A percentile compares a stretch with the other conserved stretches of the same genome.
phyloP scores from a whole-genome alignment of 176 grass and related monocot species.

The Oryza longistaminata region DNA sequence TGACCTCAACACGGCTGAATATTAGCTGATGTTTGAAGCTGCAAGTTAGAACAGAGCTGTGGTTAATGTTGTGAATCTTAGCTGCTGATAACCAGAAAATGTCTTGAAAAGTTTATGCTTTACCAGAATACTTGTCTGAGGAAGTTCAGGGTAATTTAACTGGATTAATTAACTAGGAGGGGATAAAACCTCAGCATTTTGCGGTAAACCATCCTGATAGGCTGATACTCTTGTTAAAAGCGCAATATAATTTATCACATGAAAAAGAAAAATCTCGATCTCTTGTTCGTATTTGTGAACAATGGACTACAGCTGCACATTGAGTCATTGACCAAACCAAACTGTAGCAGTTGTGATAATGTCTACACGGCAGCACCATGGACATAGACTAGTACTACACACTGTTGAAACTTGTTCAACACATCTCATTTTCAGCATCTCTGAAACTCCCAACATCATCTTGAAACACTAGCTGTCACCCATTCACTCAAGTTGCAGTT shows the following conservation, averaged over 20 bases:
- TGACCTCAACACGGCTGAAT: no score
- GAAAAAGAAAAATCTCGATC: not conserved
- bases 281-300: not conserved
- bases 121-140: no score
- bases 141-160: no score
- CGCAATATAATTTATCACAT: not conserved
- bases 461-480: not conserved
- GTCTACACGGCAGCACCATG: slow-evolving; percentile 20
- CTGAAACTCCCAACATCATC: not conserved
- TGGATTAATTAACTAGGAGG: not conserved
- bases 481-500: not conserved
- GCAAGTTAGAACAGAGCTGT: no score
- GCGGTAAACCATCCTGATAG: not conserved
- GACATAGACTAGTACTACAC: not conserved
- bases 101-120: no score
- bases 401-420: slow-evolving; percentile 18
- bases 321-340: slow-evolving; percentile 3
- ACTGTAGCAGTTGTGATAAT: not conserved
- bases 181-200: not conserved
- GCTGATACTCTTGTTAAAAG: not conserved
- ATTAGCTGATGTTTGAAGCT: no score
- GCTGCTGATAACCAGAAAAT: no score
- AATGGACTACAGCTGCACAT: slow-evolving; percentile 27
- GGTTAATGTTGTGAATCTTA: no score
- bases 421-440: slow-evolving; percentile 8